A percentile compares a stretch with the other conserved stretches of the same genome.
These are phyloP conservation scores for Olyra latifolia DNA, from an alignment of 176 grass and related monocot genomes.

Conservation along the genomic window DNA sequence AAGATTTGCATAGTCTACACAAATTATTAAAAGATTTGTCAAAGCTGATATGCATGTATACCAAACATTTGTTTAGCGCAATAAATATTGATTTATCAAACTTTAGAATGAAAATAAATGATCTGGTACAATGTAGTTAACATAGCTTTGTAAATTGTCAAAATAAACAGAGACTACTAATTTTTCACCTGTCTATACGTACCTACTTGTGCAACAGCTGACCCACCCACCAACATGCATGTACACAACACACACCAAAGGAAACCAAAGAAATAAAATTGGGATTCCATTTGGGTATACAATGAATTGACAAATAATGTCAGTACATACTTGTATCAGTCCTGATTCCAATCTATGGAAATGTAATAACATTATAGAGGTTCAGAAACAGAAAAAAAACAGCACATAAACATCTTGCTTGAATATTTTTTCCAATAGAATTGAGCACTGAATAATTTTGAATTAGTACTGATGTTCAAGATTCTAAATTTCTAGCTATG, in stretches of 20 bases:
- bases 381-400: neutral
- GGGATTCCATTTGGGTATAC: neutral
- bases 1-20: slow-evolving; percentile 83
- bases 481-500: slow-evolving; percentile 9
- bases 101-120: neutral
- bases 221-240: neutral
- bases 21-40: slow-evolving; percentile 23
- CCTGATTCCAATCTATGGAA: neutral
- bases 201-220: neutral
- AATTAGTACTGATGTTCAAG: neutral
- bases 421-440: neutral
- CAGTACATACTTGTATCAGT: neutral
- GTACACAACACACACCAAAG: neutral
- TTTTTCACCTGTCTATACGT: neutral
- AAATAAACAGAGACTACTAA: neutral
- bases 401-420: neutral
- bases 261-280: neutral
- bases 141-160: neutral
- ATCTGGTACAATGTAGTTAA: neutral
- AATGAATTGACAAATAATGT: neutral
- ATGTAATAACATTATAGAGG: neutral
- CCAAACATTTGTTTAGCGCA: neutral
- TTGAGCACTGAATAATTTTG: neutral
- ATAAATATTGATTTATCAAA: neutral
- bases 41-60: slow-evolving; percentile 3